Evolutionary conservation across 306 rosid species (phyloP), one percentile per base, ranked within the genome.

Genomic region (Lathyrus aphaca): DNA sequence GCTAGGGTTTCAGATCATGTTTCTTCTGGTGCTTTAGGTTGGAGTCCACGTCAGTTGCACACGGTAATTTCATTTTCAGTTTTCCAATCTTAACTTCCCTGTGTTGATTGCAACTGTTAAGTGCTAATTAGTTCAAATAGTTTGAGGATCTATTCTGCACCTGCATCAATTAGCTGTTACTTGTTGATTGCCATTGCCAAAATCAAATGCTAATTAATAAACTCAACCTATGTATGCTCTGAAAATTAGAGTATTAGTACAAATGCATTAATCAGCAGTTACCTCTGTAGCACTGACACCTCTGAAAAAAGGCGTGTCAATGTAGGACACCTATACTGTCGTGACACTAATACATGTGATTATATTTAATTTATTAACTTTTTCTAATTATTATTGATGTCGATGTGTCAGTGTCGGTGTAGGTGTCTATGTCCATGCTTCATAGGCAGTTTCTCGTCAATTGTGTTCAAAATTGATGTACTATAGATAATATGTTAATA

Each of bases 41-140:
- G 97, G 99, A 84, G 88, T 68, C 78, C 83, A 45, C 87, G 86
- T 21, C 97, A 94, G 30, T 78, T 87, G 56, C 87, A 81, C 45
- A 73, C 49, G 94, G 97, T 93, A 78, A 43, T 68, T 56, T 32
- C 3, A 0, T 16, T 68, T 23, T 55, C 0, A 3, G 0, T 29
- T 48, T 48, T 23, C 39, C 4, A 27, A 12, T 55, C 16, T 67
- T 40, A 32, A 44, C 4, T 67, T 42, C 69, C 21, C 23, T 0
- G n/a, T 32, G 21, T 37, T 6, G 40, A 40, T 27, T 17, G 57
- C 13, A 2, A 35, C n/a, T 9, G 29, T 8, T 66, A 27, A 45
- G 11, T 27, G 19, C 53, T 13, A 15, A 50, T 18, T 50, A 50
- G 56, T 50, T 0, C 12, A 50, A 18, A 17, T 49, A 49, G 17